A percentile compares a stretch with the other conserved stretches of the same genome.
Conservation (phyloP, 2,329 filamentous ascomycete species). For the Scedosporium boydii region DNA sequence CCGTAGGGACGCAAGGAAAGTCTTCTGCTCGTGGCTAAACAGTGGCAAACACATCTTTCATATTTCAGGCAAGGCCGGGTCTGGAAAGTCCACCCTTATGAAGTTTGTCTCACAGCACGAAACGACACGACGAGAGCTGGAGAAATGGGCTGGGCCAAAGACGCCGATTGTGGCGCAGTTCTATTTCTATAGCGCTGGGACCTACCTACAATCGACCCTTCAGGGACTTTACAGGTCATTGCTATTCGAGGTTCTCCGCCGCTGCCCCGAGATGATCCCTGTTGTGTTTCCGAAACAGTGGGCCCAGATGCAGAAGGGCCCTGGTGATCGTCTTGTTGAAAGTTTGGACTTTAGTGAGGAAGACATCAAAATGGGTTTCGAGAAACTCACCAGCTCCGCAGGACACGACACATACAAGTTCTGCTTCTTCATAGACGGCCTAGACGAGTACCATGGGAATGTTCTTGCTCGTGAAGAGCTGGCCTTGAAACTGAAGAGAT, state of each 20-base stretch:
- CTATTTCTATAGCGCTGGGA: conserved; percentile 8
- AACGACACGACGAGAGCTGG: background rate
- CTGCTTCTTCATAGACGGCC: conserved; percentile 2
- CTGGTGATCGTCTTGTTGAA: background rate
- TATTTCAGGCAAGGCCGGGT: conserved; percentile 7
- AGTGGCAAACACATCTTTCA: conserved; percentile 3
- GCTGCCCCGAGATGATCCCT: background rate
- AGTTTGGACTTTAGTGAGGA: background rate
- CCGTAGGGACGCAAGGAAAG: background rate
- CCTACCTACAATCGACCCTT: conserved; percentile 4
- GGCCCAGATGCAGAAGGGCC: background rate
- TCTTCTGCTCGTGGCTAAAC: conserved; percentile 1
- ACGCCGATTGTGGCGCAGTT: conserved; percentile 4
- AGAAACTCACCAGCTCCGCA: background rate
- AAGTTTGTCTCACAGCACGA: conserved; percentile 5
- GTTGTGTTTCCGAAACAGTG: background rate
- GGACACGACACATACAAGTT: background rate
- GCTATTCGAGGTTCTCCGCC: conserved; percentile 3
- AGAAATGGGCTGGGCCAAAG: background rate
- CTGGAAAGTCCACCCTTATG: conserved; percentile 9
- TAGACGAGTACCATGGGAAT: background rate
- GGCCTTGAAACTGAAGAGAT: background rate
- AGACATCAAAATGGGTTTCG: background rate
- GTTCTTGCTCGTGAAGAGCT: background rate
- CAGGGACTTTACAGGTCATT: conserved; percentile 4